These are phyloP conservation scores for Aspergillus costaricaensis DNA, from an alignment of 2,329 filamentous ascomycete species.

Conservation along the genomic window DNA sequence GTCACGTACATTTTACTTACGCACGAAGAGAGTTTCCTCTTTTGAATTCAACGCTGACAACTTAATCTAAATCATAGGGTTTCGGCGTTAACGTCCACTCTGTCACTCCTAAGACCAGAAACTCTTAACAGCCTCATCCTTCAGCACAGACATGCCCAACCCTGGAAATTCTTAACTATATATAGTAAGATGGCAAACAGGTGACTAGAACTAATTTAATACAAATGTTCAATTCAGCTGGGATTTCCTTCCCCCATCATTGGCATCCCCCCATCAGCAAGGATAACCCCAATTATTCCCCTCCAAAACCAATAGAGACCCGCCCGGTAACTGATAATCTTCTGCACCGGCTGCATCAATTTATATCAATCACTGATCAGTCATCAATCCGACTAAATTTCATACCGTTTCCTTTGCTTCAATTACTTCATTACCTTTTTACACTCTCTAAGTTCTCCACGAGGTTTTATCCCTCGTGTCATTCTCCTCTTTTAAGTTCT, in stretches of 20 bases:
- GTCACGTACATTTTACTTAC: too few relatives aligned
- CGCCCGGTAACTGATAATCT: neutral
- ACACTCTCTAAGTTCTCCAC: neutral
- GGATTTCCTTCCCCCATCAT: too few relatives aligned
- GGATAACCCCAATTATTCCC: constrained; percentile 7
- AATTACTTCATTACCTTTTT: too few relatives aligned
- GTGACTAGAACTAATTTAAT: neutral
- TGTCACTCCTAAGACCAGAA: neutral
- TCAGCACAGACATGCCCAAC: neutral
- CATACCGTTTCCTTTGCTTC: neutral
- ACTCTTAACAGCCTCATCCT: neutral
- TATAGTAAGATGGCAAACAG: neutral
- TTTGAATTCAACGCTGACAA: neutral
- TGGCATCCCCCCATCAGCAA: constrained; percentile 3
- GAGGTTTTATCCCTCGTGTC: neutral
- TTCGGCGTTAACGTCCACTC: neutral
- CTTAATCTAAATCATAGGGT: neutral
- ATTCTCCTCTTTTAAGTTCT: too few relatives aligned
- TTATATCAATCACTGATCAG: neutral
- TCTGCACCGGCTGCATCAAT: neutral
- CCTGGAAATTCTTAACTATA: neutral
- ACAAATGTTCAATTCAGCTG: too few relatives aligned
- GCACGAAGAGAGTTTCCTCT: neutral
- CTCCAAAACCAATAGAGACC: constrained; percentile 2
- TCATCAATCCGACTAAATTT: too few relatives aligned